A percentile compares a stretch with the other conserved stretches of the same genome.
phyloP scores from a whole-genome alignment of 805 yeast genomes.

The Maudiozyma barnettii region DNA sequence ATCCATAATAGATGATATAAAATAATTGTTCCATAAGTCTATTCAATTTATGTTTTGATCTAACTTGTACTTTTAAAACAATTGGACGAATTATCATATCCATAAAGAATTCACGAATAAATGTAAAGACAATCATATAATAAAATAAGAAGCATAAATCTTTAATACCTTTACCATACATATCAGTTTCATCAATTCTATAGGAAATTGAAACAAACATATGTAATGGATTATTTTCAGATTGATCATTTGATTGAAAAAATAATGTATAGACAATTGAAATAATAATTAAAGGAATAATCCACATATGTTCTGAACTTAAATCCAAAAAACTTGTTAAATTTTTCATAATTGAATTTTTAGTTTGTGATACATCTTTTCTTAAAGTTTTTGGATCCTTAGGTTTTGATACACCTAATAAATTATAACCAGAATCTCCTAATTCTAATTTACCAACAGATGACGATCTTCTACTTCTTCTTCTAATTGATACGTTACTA shows the following conservation, averaged over 20 bases:
- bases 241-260: constrained; percentile 45
- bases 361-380: too few species aligned
- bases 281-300: constrained; percentile 50
- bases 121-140: constrained; percentile 81
- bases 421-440: constrained; percentile 55
- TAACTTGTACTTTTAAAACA: constrained; percentile 38
- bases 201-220: constrained; percentile 60
- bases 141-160: constrained; percentile 74
- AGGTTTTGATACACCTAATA: constrained; percentile 1
- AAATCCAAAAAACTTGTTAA: neutral
- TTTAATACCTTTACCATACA: constrained; percentile 78
- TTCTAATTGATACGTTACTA: neutral
- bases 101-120: constrained; percentile 86
- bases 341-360: neutral
- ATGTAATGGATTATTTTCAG: constrained; percentile 53
- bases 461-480: constrained; percentile 39
- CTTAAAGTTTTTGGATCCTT: neutral
- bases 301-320: constrained; percentile 54
- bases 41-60: constrained; percentile 42
- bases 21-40: constrained; percentile 94
- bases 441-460: constrained; percentile 67
- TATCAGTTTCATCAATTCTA: constrained; percentile 46
- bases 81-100: constrained; percentile 67
- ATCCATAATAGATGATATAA: constrained; percentile 68
- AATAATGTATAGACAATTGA: constrained; percentile 34